A percentile compares a stretch with the other conserved stretches of the same genome.
phyloP scores from a whole-genome alignment of 2,329 filamentous ascomycete species.

The Rosellinia necatrix region DNA sequence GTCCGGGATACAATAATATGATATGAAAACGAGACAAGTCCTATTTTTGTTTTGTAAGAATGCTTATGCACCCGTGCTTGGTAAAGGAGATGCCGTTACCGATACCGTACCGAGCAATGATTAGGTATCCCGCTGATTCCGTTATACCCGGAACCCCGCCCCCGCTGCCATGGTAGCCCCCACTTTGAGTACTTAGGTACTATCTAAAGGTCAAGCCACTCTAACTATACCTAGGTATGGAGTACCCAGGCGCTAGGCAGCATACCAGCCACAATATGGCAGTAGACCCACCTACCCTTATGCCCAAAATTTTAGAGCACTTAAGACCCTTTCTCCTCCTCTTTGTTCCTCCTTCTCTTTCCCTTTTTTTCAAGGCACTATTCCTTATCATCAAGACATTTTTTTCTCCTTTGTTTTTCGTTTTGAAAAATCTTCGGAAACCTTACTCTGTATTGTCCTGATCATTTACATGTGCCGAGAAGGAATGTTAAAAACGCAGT shows the following conservation, averaged over 20 bases:
- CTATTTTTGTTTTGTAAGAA: no score
- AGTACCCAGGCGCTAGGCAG: no score
- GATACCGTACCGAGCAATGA: no score
- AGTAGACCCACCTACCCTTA: constrained; percentile 1
- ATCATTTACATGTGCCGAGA: constrained; percentile 94
- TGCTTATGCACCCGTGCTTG: no score
- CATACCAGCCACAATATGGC: constrained; percentile 9
- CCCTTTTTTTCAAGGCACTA: constrained; percentile 62
- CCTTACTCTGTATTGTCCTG: constrained; percentile 73
- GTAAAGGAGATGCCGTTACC: no score
- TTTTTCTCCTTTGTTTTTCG: constrained; percentile 15
- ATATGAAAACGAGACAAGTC: no score
- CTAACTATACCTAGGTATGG: no score
- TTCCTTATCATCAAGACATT: constrained; percentile 92
- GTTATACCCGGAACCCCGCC: no score
- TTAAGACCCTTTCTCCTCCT: background rate
- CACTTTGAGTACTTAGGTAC: no score
- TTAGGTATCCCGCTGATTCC: no score
- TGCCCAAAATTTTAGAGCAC: background rate
- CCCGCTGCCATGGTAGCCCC: no score
- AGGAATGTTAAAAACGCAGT: constrained; percentile 66
- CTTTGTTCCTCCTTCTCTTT: constrained; percentile 27
- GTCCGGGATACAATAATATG: no score
- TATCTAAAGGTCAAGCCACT: background rate
- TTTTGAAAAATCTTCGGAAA: constrained; percentile 40